phyloP scores from a whole-genome alignment of 73 alveolate species.

The Paramecium sexaurelia region DNA sequence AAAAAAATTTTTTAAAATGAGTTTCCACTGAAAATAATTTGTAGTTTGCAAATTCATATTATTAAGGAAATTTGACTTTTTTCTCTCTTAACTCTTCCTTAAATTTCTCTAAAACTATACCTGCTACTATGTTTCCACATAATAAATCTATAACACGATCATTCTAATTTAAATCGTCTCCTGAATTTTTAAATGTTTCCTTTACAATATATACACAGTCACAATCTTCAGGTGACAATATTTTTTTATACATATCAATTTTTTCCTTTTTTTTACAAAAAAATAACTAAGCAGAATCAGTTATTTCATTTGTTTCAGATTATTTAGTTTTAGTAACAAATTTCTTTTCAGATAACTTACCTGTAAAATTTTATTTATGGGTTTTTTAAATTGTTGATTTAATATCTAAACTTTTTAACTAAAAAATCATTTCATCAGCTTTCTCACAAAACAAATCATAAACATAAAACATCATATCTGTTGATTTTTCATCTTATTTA shows the following conservation, averaged over 20 bases:
- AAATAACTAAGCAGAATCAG: not conserved
- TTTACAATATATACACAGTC: not conserved
- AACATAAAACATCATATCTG: no score
- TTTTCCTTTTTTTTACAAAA: not conserved
- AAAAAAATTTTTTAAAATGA: not conserved
- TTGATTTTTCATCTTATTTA: not conserved
- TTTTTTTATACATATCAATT: no score
- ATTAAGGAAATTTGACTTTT: not conserved
- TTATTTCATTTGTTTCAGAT: not conserved
- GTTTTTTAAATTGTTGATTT: no score
- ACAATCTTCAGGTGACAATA: not conserved
- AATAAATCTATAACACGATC: not conserved
- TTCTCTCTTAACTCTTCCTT: not conserved
- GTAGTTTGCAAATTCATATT: not conserved
- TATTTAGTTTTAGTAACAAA: no score
- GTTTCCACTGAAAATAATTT: not conserved
- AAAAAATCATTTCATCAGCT: no score
- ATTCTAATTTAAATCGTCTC: not conserved
- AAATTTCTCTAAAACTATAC: not conserved
- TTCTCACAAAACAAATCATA: no score
- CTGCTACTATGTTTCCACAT: not conserved
- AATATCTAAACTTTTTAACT: no score
- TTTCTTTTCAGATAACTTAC: no score
- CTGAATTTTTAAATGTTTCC: not conserved
- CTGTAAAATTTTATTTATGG: no score